Percentiles rank a stretch among this genome's conserved stretches.
Conservation (phyloP, 1,284 basidiomycete species). For the Cystobasidium sp. region DNA sequence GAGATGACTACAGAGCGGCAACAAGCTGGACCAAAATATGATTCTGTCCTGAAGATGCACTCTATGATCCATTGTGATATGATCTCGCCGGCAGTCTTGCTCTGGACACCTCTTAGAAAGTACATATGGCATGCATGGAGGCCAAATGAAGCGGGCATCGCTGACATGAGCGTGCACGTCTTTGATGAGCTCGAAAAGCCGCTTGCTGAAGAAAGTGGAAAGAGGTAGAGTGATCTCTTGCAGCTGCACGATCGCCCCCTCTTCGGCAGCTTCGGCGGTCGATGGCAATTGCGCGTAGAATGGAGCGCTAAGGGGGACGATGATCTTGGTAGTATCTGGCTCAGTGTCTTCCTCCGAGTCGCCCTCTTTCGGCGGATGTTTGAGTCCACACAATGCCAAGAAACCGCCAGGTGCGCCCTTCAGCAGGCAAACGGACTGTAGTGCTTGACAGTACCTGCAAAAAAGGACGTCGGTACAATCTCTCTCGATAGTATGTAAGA, state of each 20-base stretch:
- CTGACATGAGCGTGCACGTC: neutral
- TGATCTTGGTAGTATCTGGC: neutral
- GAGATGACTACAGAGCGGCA: conserved; percentile 16
- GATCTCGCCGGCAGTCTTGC: conserved; percentile 9
- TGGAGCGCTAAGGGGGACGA: conserved; percentile 3
- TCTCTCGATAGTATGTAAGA: no score
- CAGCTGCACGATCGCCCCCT: neutral
- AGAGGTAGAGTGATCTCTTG: neutral
- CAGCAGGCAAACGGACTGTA: no score
- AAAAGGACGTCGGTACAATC: no score
- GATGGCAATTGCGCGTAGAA: conserved; percentile 11
- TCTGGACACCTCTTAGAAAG: neutral
- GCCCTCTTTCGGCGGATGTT: neutral
- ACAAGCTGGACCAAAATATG: neutral
- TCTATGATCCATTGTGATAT: neutral
- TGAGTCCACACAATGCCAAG: neutral
- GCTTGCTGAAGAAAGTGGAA: neutral
- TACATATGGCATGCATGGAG: conserved; percentile 5
- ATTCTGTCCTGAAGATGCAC: neutral
- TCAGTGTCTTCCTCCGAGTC: neutral
- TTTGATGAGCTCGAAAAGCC: conserved; percentile 2
- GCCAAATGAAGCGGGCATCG: neutral
- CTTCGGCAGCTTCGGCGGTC: neutral
- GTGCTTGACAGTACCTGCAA: no score
- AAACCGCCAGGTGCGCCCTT: neutral